Evolutionary conservation across 2,329 filamentous ascomycete species (phyloP), one percentile per base, ranked within the genome.

Genomic region (Chaetoscypha palmicola): DNA sequence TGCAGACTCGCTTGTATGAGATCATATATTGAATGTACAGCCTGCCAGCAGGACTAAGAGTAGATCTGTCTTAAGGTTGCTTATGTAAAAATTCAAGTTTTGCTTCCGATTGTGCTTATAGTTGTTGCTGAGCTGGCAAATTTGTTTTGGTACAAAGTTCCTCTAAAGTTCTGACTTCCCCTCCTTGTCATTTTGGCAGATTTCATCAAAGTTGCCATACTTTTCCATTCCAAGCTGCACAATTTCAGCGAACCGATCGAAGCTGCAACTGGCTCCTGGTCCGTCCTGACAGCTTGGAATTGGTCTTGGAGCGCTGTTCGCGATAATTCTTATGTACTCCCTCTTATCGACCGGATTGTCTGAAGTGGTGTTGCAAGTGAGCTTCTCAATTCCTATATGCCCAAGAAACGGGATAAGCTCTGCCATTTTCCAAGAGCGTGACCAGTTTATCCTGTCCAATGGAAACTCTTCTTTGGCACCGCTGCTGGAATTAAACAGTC

Each of bases 401-500:
- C 73, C 72, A 39, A 84, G 62, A 59, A 85, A 85, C 0, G 81
- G 79, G 22, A 85, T 62, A 28, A 84, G 69, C 48, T 76, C 68
- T 2, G 77, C 79, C 50, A 74, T 79, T 56, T 70, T 72, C 81
- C 81, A 85, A 1, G 70, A 74, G 20, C 81, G 74, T 19, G 70
- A 67, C 59, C 79, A 71, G 64, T 84, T 85, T 57, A 82, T 76
- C 19, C 68, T 67, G 49, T 76, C 71, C 0, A 74, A 64, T 0
- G 81, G 81, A 74, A 85, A 83, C 2, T 80, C 83, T 38, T 70
- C 72, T 50, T 83, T 83, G 51, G 77, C 64, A 11, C 72, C 61
- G 44, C 71, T 69, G 2, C 76, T 79, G 62, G 83, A 83, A 66
- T 84, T 84, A 68, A 83, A 85, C 3, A 86, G 67, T 0, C 81